These are phyloP conservation scores for Trichoderma virens DNA, from an alignment of 495 filamentous ascomycete species.

Conservation along the genomic window DNA sequence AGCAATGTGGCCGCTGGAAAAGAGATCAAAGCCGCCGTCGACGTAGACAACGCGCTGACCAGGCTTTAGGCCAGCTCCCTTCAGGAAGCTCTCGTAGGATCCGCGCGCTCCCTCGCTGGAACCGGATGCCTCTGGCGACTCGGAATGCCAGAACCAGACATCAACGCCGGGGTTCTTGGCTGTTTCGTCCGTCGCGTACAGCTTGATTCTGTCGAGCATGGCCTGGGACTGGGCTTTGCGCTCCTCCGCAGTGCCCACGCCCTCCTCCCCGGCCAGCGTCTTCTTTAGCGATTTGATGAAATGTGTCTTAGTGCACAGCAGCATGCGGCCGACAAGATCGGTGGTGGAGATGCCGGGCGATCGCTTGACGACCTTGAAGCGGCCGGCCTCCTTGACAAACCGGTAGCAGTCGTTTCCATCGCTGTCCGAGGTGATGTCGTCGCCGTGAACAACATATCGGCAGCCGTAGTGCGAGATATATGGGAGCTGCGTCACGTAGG, in stretches of 20 bases:
- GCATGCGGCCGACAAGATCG: slow-evolving; percentile 93
- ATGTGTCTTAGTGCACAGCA: slow-evolving; percentile 82
- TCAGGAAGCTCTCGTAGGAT: slow-evolving; percentile 51
- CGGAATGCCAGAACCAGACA: slow-evolving; percentile 66
- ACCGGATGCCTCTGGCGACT: slow-evolving; percentile 42
- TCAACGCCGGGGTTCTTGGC: slow-evolving; percentile 63
- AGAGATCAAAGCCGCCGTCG: slow-evolving; percentile 94
- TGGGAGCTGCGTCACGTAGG: slow-evolving; percentile 86
- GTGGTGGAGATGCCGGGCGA: slow-evolving; percentile 96
- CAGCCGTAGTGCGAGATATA: slow-evolving; percentile 96
- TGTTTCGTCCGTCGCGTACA: slow-evolving; percentile 81
- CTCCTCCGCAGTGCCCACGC: slow-evolving; percentile 59
- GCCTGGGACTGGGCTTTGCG: slow-evolving; percentile 47
- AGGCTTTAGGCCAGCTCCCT: slow-evolving; percentile 55
- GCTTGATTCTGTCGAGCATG: slow-evolving; percentile 62
- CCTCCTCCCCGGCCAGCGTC: slow-evolving; percentile 63
- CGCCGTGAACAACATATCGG: slow-evolving; percentile 90
- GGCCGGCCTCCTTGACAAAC: slow-evolving; percentile 82
- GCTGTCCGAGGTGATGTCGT: slow-evolving; percentile 93
- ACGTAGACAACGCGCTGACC: slow-evolving; percentile 90
- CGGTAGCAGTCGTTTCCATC: slow-evolving; percentile 93
- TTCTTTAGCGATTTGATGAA: slow-evolving; percentile 70
- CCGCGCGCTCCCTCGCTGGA: slow-evolving; percentile 26
- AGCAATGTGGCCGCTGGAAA: slow-evolving; percentile 93
- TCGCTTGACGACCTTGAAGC: slow-evolving; percentile 92